Evolutionary conservation across 2,329 filamentous ascomycete species (phyloP).

Genomic region (Stagonosporopsis cucurbitacearum): DNA sequence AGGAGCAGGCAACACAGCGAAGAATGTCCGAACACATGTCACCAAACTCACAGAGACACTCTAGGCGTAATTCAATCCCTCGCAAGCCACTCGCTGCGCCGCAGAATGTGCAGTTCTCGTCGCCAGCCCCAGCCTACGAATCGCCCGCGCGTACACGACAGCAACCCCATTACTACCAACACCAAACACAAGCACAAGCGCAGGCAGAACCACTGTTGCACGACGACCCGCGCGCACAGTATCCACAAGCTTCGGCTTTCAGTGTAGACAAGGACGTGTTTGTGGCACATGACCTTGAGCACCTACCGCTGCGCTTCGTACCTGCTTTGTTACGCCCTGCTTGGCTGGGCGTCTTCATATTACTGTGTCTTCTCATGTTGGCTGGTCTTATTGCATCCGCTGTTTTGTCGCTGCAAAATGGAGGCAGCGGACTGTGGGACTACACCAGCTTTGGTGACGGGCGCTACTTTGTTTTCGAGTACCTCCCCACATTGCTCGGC

Average conservation of each 20-base stretch:
- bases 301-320: slow-evolving; percentile 66
- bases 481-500: slow-evolving; percentile 80
- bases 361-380: slow-evolving; percentile 72
- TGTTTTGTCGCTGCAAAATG: slow-evolving; percentile 43
- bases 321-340: slow-evolving; percentile 73
- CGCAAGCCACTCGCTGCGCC: slow-evolving; percentile 16
- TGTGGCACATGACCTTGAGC: slow-evolving; percentile 55
- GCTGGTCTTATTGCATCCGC: slow-evolving; percentile 75
- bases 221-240: slow-evolving; percentile 7
- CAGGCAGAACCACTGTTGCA: slow-evolving; percentile 10
- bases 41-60: slow-evolving; percentile 25
- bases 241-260: slow-evolving; percentile 19
- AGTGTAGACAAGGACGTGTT: slow-evolving; percentile 51
- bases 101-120: slow-evolving; percentile 14
- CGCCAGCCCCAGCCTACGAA: slow-evolving; percentile 14
- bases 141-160: slow-evolving; percentile 11
- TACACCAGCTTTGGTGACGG: slow-evolving; percentile 74
- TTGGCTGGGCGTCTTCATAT: slow-evolving; percentile 66
- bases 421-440: slow-evolving; percentile 68
- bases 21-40: slow-evolving; percentile 38
- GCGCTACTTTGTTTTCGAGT: slow-evolving; percentile 84
- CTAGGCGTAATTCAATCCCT: slow-evolving; percentile 13
- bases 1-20: slow-evolving; percentile 40
- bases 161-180: slow-evolving; percentile 11
- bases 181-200: slow-evolving; percentile 9